Evolutionary conservation across 2,329 filamentous ascomycete species (phyloP), one percentile per base, ranked within the genome.

Genomic region (Clonostachys rhizophaga): DNA sequence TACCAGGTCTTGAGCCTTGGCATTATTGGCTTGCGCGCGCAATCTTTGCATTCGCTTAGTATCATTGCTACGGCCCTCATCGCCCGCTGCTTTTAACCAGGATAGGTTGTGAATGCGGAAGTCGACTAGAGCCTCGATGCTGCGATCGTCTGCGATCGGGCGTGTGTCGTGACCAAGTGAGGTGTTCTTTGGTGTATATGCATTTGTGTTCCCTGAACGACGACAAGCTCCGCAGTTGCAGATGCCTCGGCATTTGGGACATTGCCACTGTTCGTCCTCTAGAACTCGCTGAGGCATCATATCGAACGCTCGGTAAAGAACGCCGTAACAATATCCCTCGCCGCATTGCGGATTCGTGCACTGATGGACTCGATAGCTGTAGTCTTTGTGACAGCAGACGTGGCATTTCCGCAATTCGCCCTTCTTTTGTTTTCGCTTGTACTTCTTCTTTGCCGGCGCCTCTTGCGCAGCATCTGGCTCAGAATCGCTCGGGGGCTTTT

Each of bases 131-230:
- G 84, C 86, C 64, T 97, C 92, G 6, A 96, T 83, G 58, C 91
- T 96, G 50, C 94, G 84, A 45, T 89, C 86, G 66, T 99, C 94
- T 3, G 94, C 92, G 43, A 97, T 84, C 34, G 87, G 86, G 46
- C 84, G 87, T 0, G 94, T 99, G 55, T 97, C 91, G 57, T 96
- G 91, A 0, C 94, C 94, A 3, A 97, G 78, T 2, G 92, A 74
- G 1, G 91, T 96, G 48, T 87, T 89, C 58, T 89, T 94, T 0
- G 94, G 94, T 45, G 87, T 82, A 58, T 96, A 96, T 0, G 91
- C 88, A 6, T 75, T 76, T 56, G 87, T 87, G n/a, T 78, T 82
- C 9, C 72, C 74, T 37, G 66, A 61, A 40, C 83, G 81, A 34
- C 87, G 83, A 64, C 94, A 99, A 41, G 75, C 73, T 12, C 84